phyloP scores from a whole-genome alignment of 1,139 yeast genomes.

The Debaryomyces sp. region DNA sequence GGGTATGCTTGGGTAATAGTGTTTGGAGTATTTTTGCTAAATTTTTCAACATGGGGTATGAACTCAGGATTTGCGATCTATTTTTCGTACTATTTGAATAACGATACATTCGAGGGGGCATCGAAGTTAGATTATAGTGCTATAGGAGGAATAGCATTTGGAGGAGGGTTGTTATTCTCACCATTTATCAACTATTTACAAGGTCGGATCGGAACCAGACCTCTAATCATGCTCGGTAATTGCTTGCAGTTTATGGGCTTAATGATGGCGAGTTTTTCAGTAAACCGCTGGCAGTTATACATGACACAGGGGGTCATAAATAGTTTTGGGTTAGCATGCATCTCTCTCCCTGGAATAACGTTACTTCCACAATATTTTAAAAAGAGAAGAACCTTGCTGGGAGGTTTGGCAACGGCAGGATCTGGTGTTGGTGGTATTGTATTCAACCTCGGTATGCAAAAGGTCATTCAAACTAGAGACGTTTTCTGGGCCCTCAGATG shows the following conservation, averaged over 20 bases:
- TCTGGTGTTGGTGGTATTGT: constrained; percentile 65
- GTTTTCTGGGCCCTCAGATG: constrained; percentile 42
- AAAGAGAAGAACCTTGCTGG: constrained; percentile 55
- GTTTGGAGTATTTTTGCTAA: constrained; percentile 41
- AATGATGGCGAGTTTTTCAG: constrained; percentile 56
- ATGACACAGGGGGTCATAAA: constrained; percentile 55
- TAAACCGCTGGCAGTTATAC: constrained; percentile 53
- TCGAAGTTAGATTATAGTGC: constrained; percentile 42
- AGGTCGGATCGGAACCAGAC: constrained; percentile 44
- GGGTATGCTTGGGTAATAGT: constrained; percentile 56
- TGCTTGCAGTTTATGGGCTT: constrained; percentile 52
- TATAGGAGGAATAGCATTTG: constrained; percentile 47
- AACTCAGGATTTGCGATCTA: constrained; percentile 58
- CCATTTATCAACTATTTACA: constrained; percentile 44
- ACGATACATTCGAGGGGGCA: constrained; percentile 42
- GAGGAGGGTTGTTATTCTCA: constrained; percentile 34
- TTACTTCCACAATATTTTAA: constrained; percentile 57
- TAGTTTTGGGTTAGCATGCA: constrained; percentile 50
- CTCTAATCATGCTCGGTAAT: constrained; percentile 44
- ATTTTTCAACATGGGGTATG: constrained; percentile 56
- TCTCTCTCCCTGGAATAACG: constrained; percentile 45
- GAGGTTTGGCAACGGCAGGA: constrained; percentile 61
- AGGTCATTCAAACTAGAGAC: constrained; percentile 26
- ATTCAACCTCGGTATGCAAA: constrained; percentile 43
- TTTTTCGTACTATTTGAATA: constrained; percentile 45